Evolutionary conservation across 2,329 filamentous ascomycete species (phyloP).

Genomic region (Trichophaea hybrida): DNA sequence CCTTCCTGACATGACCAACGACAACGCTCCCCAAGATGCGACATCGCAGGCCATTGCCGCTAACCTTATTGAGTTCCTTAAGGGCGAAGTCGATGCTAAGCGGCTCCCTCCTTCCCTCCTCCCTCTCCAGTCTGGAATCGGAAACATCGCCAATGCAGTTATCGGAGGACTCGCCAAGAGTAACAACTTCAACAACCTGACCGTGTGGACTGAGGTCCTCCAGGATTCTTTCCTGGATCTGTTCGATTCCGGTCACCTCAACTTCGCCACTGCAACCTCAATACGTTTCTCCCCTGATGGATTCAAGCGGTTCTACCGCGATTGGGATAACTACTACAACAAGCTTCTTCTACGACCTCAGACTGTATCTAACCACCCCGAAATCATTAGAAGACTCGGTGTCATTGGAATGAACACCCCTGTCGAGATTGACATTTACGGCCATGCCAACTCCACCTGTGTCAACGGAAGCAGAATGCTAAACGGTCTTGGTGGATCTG

Average conservation of each 20-base stretch:
- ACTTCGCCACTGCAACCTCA: constrained; percentile 80
- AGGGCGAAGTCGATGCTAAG: constrained; percentile 68
- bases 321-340: constrained; percentile 64
- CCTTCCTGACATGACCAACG: constrained; percentile 61
- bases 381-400: constrained; percentile 75
- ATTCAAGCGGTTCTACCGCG: constrained; percentile 79
- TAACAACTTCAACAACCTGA: constrained; percentile 72
- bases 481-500: constrained; percentile 68
- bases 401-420: constrained; percentile 93
- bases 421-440: constrained; percentile 88
- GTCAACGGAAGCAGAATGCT: constrained; percentile 82
- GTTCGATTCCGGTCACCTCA: constrained; percentile 73
- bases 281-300: constrained; percentile 84
- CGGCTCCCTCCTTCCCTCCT: constrained; percentile 63
- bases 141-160: constrained; percentile 87
- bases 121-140: constrained; percentile 75
- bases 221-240: constrained; percentile 89
- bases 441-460: constrained; percentile 79
- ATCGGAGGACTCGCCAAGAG: constrained; percentile 67
- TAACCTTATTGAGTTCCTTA: constrained; percentile 71
- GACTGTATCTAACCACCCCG: constrained; percentile 74
- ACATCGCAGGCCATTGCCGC: constrained; percentile 56
- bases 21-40: constrained; percentile 64
- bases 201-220: constrained; percentile 86
- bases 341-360: constrained; percentile 80